These are phyloP conservation scores for Spathaspora passalidarum DNA, from an alignment of 805 yeast genomes.

Conservation along the genomic window DNA sequence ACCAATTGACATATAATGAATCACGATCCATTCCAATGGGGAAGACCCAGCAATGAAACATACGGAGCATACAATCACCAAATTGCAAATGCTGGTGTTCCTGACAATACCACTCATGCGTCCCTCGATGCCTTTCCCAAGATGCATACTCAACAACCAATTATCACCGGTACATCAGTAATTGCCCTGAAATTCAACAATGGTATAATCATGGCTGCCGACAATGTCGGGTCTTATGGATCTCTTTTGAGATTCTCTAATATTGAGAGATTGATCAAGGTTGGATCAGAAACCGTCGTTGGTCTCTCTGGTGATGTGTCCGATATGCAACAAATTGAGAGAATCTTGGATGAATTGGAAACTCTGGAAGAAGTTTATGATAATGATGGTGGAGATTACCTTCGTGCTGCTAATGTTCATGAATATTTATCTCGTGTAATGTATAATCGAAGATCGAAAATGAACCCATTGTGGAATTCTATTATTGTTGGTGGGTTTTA, in stretches of 20 bases:
- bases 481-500: slow-evolving; percentile 87
- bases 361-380: slow-evolving; percentile 75
- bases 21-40: slow-evolving; percentile 95
- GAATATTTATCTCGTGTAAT: slow-evolving; percentile 81
- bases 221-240: slow-evolving; percentile 88
- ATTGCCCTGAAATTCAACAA: slow-evolving; percentile 84
- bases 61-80: slow-evolving; percentile 78
- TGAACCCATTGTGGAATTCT: slow-evolving; percentile 97
- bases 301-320: slow-evolving; percentile 94
- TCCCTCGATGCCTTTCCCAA: slow-evolving; percentile 49
- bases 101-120: slow-evolving; percentile 11
- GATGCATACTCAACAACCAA: slow-evolving; percentile 89
- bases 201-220: slow-evolving; percentile 95
- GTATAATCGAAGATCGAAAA: slow-evolving; percentile 84
- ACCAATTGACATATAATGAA: slow-evolving; percentile 52
- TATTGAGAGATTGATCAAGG: slow-evolving; percentile 78
- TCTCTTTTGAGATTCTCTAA: slow-evolving; percentile 83
- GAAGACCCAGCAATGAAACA: slow-evolving; percentile 80
- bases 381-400: slow-evolving; percentile 51
- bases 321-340: slow-evolving; percentile 82
- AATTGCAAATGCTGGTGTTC: slow-evolving; percentile 61
- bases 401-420: slow-evolving; percentile 85
- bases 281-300: slow-evolving; percentile 83
- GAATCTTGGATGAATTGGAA: slow-evolving; percentile 73
- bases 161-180: slow-evolving; percentile 95